Evolutionary conservation across 2,329 filamentous ascomycete species (phyloP).

Genomic region (Penicillium sclerotigenum): DNA sequence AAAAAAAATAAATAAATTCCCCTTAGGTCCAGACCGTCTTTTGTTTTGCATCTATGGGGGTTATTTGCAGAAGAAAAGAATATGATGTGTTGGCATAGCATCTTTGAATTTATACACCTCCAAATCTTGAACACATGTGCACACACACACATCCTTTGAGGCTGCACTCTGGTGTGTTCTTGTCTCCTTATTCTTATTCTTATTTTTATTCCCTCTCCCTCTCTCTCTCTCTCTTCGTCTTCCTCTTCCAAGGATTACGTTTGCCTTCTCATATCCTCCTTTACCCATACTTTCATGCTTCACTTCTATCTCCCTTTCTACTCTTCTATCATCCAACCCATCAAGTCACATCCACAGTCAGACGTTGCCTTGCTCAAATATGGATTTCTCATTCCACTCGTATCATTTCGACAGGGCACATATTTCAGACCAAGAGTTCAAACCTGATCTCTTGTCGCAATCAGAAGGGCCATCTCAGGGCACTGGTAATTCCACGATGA

Average conservation of each 20-base stretch:
- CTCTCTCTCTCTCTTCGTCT: conserved; percentile 9
- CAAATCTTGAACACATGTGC: conserved; percentile 18
- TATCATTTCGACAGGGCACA: conserved; percentile 20
- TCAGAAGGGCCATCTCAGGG: conserved; percentile 16
- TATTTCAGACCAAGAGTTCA: conserved; percentile 22
- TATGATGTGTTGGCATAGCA: conserved; percentile 21
- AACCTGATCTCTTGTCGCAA: conserved; percentile 17
- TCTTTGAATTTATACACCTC: conserved; percentile 19
- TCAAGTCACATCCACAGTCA: background rate
- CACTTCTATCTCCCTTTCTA: conserved; percentile 2
- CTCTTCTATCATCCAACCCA: background rate
- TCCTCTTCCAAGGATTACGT: conserved; percentile 9
- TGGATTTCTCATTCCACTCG: conserved; percentile 24
- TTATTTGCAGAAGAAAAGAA: conserved; percentile 20
- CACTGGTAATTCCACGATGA: too few relatives aligned
- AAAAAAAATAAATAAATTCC: background rate
- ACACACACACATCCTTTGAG: conserved; percentile 6
- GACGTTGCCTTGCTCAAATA: conserved; percentile 1
- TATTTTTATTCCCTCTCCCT: background rate
- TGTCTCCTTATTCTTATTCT: background rate
- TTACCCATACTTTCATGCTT: background rate
- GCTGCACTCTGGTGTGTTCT: background rate
- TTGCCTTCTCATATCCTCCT: conserved; percentile 7
- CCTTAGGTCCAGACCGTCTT: conserved; percentile 7
- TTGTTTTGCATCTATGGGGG: conserved; percentile 22